A percentile compares a stretch with the other conserved stretches of the same genome.
phyloP scores from a whole-genome alignment of 1,284 basidiomycete species.

The Waitea zeae region DNA sequence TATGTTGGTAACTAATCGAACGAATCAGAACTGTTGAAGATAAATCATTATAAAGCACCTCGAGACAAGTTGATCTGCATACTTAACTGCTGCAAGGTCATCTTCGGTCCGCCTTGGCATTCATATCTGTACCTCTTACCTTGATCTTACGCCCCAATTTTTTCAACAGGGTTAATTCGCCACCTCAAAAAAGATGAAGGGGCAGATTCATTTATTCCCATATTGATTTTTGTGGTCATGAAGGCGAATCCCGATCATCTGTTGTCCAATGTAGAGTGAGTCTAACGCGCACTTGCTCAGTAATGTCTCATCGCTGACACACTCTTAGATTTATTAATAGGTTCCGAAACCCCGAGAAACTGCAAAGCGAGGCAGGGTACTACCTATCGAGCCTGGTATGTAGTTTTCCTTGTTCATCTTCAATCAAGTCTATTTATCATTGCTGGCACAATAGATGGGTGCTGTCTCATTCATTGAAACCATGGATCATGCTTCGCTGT shows the following conservation, averaged over 20 bases:
- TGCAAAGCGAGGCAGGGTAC: slow-evolving; percentile 93
- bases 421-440: neutral
- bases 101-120: slow-evolving; percentile 60
- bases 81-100: slow-evolving; percentile 97
- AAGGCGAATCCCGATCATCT: slow-evolving; percentile 88
- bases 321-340: slow-evolving; percentile 76
- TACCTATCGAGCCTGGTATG: slow-evolving; percentile 87
- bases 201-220: slow-evolving; percentile 89
- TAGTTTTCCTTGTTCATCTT: slow-evolving; percentile 5
- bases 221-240: slow-evolving; percentile 89
- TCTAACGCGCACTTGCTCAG: slow-evolving; percentile 6
- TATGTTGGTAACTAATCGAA: slow-evolving; percentile 1
- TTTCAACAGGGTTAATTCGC: slow-evolving; percentile 60
- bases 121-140: slow-evolving; percentile 6
- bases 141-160: slow-evolving; percentile 6
- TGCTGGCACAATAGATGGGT: slow-evolving; percentile 42
- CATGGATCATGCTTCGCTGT: slow-evolving; percentile 89
- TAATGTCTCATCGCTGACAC: neutral
- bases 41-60: slow-evolving; percentile 98
- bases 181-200: slow-evolving; percentile 67
- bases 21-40: slow-evolving; percentile 71
- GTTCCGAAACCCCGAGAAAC: slow-evolving; percentile 78
- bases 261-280: slow-evolving; percentile 88
- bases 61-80: slow-evolving; percentile 97
- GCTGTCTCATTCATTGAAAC: slow-evolving; percentile 93